Conservation (phyloP, 805 yeast genomes). For the Hermanozyma aechmeae region DNA sequence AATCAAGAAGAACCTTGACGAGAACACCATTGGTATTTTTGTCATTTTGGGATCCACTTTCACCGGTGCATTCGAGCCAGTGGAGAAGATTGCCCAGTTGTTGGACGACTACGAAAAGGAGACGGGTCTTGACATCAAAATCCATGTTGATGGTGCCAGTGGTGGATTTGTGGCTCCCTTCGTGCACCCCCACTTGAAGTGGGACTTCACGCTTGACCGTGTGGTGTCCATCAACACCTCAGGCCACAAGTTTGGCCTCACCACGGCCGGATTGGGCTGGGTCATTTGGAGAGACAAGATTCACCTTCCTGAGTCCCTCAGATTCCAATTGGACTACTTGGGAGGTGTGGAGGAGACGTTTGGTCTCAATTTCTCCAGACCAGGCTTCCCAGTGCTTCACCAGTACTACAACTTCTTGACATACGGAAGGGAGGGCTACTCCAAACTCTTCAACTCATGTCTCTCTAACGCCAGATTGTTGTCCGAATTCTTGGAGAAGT, state of each 20-base stretch:
- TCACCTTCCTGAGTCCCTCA: conserved; percentile 59
- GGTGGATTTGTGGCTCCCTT: conserved; percentile 90
- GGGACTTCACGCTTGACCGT: conserved; percentile 77
- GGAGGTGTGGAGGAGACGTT: conserved; percentile 87
- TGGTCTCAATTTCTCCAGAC: conserved; percentile 82
- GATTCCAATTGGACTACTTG: conserved; percentile 71
- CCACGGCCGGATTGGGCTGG: conserved; percentile 92
- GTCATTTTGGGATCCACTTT: conserved; percentile 87
- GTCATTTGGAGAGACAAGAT: conserved; percentile 65
- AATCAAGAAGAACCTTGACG: conserved; percentile 64
- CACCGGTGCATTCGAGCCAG: conserved; percentile 87
- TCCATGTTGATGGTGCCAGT: conserved; percentile 91
- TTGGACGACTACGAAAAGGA: conserved; percentile 61
- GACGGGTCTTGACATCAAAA: conserved; percentile 61
- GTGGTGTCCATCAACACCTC: conserved; percentile 83
- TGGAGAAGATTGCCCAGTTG: conserved; percentile 48
- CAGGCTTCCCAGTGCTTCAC: conserved; percentile 84
- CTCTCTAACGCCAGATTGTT: conserved; percentile 66
- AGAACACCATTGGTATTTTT: conserved; percentile 86
- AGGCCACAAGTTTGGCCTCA: conserved; percentile 88
- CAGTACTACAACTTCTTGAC: conserved; percentile 77
- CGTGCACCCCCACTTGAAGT: conserved; percentile 59
- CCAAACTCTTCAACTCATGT: conserved; percentile 50
- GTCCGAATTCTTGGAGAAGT: conserved; percentile 51
- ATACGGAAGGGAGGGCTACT: conserved; percentile 67